Base-by-base conservation (phyloP, 2,329 filamentous ascomycete species). In the Fonsecaea erecta region DNA sequence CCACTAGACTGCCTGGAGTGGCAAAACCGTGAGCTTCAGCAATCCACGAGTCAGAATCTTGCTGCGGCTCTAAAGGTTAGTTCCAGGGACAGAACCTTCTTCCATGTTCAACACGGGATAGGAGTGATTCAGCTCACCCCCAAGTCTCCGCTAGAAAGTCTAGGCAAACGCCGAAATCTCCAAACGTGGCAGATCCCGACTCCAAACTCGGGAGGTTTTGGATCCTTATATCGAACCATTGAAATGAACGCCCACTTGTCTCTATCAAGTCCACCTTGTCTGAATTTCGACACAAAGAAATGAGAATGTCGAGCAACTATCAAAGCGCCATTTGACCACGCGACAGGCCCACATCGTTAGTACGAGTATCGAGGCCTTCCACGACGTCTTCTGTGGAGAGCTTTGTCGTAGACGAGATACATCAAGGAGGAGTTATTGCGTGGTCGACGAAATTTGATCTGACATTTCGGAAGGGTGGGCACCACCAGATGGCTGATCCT, bases 401-500 rank as follows among this genome's bases (percentile, higher is more conserved):
- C 40, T n/a, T 21, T 43, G 40, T 43, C 18, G n/a, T 18, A 26
- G 11, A 24, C 43, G 43, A 48, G 43, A 12, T 21, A 48, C 43
- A 26, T 4, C 43, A 24, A 24, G 18, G 18, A 24, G 43, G 43
- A 3, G n/a, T 12, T 12, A 48, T 24, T 21, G 43, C 43, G 18
- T 48, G 43, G 43, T 48, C 43, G 43, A 48, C 43, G 43, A 48
- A 48, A 48, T 48, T 40, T 48, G 18, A 48, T 48, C 43, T 48
- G 43, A 21, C 43, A 24, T 21, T 24, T 48, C 9, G 43, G 43
- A 48, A 8, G 21, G 11, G 43, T 24, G 43, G 43, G 11, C 43
- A 48, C 18, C 18, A 48, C 21, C 43, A 48, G 18, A 48, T 9
- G 43, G 12, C 43, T 40, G 43, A 48, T 18, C 43, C 43, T 48